Base-by-base conservation (phyloP, 169 alveolate genomes). In the Babesia ovata region DNA sequence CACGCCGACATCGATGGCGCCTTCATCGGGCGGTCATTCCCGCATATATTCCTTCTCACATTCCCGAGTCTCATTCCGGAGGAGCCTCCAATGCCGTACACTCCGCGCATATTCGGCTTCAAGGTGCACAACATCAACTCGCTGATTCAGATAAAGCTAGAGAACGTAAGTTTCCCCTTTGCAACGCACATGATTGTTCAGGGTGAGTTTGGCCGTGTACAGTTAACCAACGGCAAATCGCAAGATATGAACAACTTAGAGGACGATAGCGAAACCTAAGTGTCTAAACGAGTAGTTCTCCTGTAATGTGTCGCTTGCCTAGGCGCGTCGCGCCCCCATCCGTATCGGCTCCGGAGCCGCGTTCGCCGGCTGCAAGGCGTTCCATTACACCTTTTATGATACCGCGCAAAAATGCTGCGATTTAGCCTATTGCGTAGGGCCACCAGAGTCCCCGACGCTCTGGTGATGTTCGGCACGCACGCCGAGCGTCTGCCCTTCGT, bases 1-100 rank as follows among this genome's bases (percentile, higher is more conserved):
- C 86, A 91, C 74, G 92, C 96, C 11, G 96, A 96, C 85, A 86
- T 97, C 45, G 99, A 97, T 89, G 99, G 99, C 36, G 96, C 97
- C 33, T 96, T 93, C 76, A 95, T 97, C 78, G 99, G 99, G 4
- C 91, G 96, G 44, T 91, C 98, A 26, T 95, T 96, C 72, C 99
- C 99, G 14, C 97, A 94, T 49, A 83, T 94, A 24, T 94, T 97
- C 53, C 63, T 93, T 65, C 92, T 92, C 79, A 78, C 94, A n/a
- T 95, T 86, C 78, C 97, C 98, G 17, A 94, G 94, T 75, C 87
- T 91, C 50, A 79, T 90, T 33, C 91, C 96, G 7, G 86, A 81
- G 59, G 85, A 84, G 46, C 91, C 93, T 8, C 96, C 96, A 21
- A 75, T 86, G 50, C 93, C 94, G 29, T 91, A 84, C 62, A 75